Evolutionary conservation across 306 rosid genomes (phyloP), one percentile per base, ranked within the genome.

Genomic region (Mimosa bimucronata): DNA sequence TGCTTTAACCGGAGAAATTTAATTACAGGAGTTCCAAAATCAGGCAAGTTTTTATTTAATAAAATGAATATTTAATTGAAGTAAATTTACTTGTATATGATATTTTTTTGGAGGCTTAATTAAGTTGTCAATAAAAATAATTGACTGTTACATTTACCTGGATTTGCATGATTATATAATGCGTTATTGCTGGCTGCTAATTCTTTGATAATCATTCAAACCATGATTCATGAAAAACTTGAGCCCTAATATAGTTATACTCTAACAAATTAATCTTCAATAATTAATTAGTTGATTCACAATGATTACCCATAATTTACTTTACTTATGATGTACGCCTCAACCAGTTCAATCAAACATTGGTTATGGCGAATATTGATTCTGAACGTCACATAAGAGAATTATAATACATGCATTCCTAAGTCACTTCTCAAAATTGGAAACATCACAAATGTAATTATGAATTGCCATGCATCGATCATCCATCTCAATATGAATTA

Each of bases 271-370:
- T 30, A 19, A 73, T 10, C 29, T 73, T 73, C 65, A 73, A 73
- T 73, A 73, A 50, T 73, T 72, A 48, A 18, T 53, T 53, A 53
- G 64, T 50, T 73, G 30, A 7, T 8, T 11, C 77, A 30, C 10
- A n/a, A 50, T 73, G 30, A 50, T 50, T 9, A 44, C 41, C n/a
- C 65, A 16, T 50, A 16, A 28, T 50, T 50, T 48, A 48, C 62
- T 71, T 48, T 48, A 46, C 77, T 73, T 30, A 73, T 6, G 16
- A 30, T 52, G 29, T 50, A 73, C 45, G 29, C 38, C n/a, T 50
- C 64, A 30, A 2, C 34, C 3, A 25, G 14, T 45, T 45, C 26
- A 29, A 28, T 45, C 38, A 7, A 28, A 45, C 38, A 9, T 44
- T 26, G 13, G 41, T 70, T 70, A 42, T 44, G 42, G 15, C 28